These are phyloP conservation scores for Cercospora sojina DNA, from an alignment of 2,329 filamentous ascomycete genomes.

Conservation along the genomic window DNA sequence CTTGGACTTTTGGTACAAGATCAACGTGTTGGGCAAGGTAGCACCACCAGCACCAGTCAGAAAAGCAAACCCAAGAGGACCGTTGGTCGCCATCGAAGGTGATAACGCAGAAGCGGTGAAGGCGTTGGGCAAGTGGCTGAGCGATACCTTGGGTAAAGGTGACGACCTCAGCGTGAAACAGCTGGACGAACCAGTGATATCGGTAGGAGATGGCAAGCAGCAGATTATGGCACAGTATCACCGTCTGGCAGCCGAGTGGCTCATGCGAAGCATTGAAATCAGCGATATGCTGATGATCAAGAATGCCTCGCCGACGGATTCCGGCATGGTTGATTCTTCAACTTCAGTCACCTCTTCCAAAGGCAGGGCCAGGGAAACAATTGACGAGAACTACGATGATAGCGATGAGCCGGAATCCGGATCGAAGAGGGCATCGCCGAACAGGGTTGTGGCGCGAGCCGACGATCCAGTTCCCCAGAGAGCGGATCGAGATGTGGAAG, in stretches of 20 bases:
- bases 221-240: constrained; percentile 52
- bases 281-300: constrained; percentile 40
- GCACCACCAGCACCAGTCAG: constrained; percentile 62
- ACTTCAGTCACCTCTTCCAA: constrained; percentile 3
- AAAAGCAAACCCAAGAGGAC: constrained; percentile 56
- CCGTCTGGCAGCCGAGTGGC: constrained; percentile 67
- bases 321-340: constrained; percentile 28
- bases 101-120: constrained; percentile 62
- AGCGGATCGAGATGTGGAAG: constrained; percentile 6
- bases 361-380: constrained; percentile 15
- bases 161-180: constrained; percentile 53
- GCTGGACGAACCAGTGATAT: constrained; percentile 50
- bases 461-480: background rate
- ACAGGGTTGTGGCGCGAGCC: constrained; percentile 7
- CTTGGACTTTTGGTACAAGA: constrained; percentile 72
- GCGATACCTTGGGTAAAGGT: constrained; percentile 52
- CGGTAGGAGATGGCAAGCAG: constrained; percentile 38
- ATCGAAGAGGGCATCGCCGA: constrained; percentile 4
- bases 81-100: constrained; percentile 81
- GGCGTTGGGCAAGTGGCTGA: constrained; percentile 65
- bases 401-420: constrained; percentile 17
- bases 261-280: constrained; percentile 71
- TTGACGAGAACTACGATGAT: constrained; percentile 33
- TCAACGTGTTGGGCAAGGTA: constrained; percentile 73
- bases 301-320: constrained; percentile 21